Base-by-base conservation (phyloP, 139 green algal genomes). In the Diplosphaera chodatii region DNA sequence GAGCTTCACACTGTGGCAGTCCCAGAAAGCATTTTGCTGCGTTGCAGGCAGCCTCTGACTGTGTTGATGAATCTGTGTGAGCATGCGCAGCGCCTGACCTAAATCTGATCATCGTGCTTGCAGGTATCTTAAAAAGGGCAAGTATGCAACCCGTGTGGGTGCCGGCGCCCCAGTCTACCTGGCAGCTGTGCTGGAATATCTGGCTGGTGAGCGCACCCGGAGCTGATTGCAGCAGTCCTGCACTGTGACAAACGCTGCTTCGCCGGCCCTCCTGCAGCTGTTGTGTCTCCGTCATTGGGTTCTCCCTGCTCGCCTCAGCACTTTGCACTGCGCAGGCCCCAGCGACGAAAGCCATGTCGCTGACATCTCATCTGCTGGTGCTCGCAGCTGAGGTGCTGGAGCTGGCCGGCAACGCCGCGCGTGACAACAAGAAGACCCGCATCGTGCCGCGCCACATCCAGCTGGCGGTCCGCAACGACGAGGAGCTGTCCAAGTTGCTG, bases 401-500 rank as follows among this genome's bases (percentile, higher is more conserved):
- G 79, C 76, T 91, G 68, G 82, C 86, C 21, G 86, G 86, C 69
- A 92, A 92, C 76, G 86, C 86, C 13, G 77, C 82, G 32, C 76
- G 86, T n/a, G 85, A 92, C 81, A 92, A 90, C 86, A 92, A 92
- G 83, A 92, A 92, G 83, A 82, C 83, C 18, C 81, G 86, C 77
- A 92, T 92, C 78, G 72, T 88, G 0, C 87, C 88, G 30, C 80
- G 90, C 64, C 88, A 96, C 80, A 91, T 94, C 77, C 87, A 94
- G 82, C 82, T 88, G 34, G 83, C 83, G 21, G 78, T 86, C 28
- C 69, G 90, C 75, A 97, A 97, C 75, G 91, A 97, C 66, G 91
- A 97, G 87, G 92, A 97, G 87, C 88, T 97, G 74, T 82, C 71
- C 86, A 97, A 96, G 88, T 87, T 97, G 74, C 80, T 88, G 3